Conservation (phyloP, 1,139 yeast genomes). For the Scheffersomyces titani region DNA sequence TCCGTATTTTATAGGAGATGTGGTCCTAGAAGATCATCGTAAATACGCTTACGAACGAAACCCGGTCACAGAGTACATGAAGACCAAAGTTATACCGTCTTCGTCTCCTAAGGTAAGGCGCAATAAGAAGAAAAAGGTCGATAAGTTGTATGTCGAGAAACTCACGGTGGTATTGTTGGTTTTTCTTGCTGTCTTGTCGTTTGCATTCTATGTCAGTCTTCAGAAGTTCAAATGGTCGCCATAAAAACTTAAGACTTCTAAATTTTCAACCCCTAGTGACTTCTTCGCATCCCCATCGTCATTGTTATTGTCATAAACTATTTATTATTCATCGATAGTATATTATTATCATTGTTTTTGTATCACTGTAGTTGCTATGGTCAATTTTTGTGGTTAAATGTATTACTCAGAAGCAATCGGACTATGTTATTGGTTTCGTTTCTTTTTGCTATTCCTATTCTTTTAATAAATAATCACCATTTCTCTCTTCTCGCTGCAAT, state of each 20-base stretch:
- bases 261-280: background rate
- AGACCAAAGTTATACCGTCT: constrained; percentile 1
- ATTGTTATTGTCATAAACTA: background rate
- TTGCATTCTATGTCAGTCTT: constrained; percentile 25
- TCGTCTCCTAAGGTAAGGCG: constrained; percentile 2
- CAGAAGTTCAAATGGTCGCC: constrained; percentile 31
- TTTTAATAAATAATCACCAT: too few relatives aligned
- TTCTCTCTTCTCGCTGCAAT: too few relatives aligned
- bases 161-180: constrained; percentile 21
- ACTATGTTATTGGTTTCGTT: background rate
- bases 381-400: background rate
- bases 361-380: background rate
- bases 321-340: background rate
- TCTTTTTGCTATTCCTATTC: background rate
- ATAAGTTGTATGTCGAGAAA: constrained; percentile 14
- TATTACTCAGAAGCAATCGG: background rate
- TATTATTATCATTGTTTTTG: constrained; percentile 1
- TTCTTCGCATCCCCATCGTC: background rate
- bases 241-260: background rate
- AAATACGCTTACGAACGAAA: constrained; percentile 9
- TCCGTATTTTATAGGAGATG: constrained; percentile 40
- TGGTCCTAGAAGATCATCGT: constrained; percentile 21
- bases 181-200: constrained; percentile 25
- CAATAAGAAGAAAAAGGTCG: constrained; percentile 5
- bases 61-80: constrained; percentile 4